Evolutionary conservation across 2,329 filamentous ascomycete genomes (phyloP).

Genomic region (Ophiocordyceps camponoti-floridani): DNA sequence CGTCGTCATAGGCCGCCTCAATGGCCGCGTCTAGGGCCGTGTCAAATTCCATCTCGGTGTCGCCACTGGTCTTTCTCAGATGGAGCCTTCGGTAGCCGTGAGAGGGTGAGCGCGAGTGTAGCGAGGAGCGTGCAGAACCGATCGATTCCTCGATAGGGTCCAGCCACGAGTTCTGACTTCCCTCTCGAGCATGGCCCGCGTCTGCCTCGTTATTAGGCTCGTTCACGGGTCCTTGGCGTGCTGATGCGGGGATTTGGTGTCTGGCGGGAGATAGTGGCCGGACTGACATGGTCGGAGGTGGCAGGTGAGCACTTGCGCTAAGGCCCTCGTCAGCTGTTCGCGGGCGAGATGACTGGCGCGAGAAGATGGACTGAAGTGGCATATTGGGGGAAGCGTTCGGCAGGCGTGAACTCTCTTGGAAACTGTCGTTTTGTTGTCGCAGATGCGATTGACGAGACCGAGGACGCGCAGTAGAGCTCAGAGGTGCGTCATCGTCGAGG

Average conservation of each 20-base stretch:
- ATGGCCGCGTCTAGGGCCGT: slow-evolving; percentile 88
- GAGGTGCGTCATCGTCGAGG: slow-evolving; percentile 4
- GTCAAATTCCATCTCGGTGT: slow-evolving; percentile 80
- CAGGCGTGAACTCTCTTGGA: slow-evolving; percentile 8
- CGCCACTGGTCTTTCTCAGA: slow-evolving; percentile 48
- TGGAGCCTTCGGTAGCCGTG: slow-evolving; percentile 50
- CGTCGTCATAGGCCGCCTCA: slow-evolving; percentile 88
- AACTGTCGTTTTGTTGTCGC: slow-evolving; percentile 7
- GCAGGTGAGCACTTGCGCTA: background rate
- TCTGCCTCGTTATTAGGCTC: slow-evolving; percentile 10
- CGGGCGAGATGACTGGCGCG: slow-evolving; percentile 21
- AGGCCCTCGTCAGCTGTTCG: slow-evolving; percentile 12
- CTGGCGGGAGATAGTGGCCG: slow-evolving; percentile 29
- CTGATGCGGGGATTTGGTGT: slow-evolving; percentile 6
- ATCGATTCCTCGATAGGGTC: slow-evolving; percentile 86
- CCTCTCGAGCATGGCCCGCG: slow-evolving; percentile 29
- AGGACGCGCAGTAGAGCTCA: background rate
- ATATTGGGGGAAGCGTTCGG: slow-evolving; percentile 8
- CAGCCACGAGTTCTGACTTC: slow-evolving; percentile 77
- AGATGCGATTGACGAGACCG: slow-evolving; percentile 2
- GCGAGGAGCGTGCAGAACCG: slow-evolving; percentile 59
- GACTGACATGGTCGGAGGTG: slow-evolving; percentile 21
- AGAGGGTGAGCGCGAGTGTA: slow-evolving; percentile 64
- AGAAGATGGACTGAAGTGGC: slow-evolving; percentile 34
- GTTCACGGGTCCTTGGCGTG: slow-evolving; percentile 7